Evolutionary conservation across 2,329 filamentous ascomycete species (phyloP), one percentile per base, ranked within the genome.

Genomic region (Venturiaceae sp.): DNA sequence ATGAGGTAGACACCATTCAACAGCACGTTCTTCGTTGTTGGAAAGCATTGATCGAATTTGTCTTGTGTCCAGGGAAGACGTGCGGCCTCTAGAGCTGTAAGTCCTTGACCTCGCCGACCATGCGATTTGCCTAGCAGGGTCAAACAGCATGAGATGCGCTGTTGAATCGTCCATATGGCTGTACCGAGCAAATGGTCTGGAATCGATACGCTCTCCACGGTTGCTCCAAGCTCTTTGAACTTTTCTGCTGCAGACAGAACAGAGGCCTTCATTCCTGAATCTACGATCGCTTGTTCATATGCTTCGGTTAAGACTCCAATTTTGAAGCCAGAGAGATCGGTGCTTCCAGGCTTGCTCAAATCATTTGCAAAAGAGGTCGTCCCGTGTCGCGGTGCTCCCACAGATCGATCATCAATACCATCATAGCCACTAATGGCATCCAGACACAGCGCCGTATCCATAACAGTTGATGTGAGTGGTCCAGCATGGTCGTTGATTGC

Each of bases 11-110:
- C 65, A 0, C 74, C 74, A 53, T 73, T 72, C 33, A 76, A 69
- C 2, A 76, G 64, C 1, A 75, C 77, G 60, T 80, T 80, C 57
- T 79, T 79, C 0, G 78, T 78, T 1, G 75, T 75, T 26, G 71
- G 77, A 63, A 78, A 78, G 0, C 78, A 66, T 54, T 44, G 3
- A 52, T 76, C 69, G 60, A 81, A 81, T 54, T 72, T 73, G n/a
- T 73, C 68, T 14, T 75, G 66, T 0, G 73, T 77, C 75, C 76
- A 80, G 0, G 77, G 77, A 0, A 77, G 71, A 6, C 77, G 70
- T 1, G 73, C 73, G n/a, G 71, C 67, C 61, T 82, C 77, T 33
- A 80, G 73, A 14, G 78, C 74, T 0, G 75, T 76, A 47, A 78
- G 68, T 9, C 72, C 69, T 0, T 78, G 68, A 2, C 75, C 71